Evolutionary conservation across 192 early-diverging fungal genomes (phyloP).

Genomic region (Lobosporangium transversale): DNA sequence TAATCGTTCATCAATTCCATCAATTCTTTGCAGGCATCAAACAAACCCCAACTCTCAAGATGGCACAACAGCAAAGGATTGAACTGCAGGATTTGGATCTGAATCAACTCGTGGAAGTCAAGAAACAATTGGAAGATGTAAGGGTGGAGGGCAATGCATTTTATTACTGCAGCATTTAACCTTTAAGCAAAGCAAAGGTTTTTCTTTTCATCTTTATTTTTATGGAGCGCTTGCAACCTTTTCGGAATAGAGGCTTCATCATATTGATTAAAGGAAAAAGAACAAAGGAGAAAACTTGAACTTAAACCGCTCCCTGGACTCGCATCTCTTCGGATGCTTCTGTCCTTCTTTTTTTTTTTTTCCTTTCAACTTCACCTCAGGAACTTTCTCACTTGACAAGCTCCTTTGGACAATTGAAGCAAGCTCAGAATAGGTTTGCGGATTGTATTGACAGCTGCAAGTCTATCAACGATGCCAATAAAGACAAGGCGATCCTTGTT

Average conservation of each 20-base stretch:
- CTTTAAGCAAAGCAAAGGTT: too few relatives aligned
- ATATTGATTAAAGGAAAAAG: too few relatives aligned
- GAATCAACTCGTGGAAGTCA: constrained; percentile 82
- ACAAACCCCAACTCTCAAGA: constrained; percentile 1
- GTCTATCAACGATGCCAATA: constrained; percentile 56
- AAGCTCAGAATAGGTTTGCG: constrained; percentile 86
- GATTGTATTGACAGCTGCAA: constrained; percentile 84
- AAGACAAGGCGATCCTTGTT: constrained; percentile 74
- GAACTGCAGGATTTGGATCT: constrained; percentile 87
- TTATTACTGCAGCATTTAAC: not conserved
- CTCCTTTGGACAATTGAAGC: constrained; percentile 88
- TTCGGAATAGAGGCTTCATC: too few relatives aligned
- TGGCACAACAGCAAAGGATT: constrained; percentile 60
- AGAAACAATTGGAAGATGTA: constrained; percentile 87
- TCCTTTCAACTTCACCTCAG: too few relatives aligned
- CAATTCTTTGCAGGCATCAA: not conserved
- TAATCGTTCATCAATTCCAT: not conserved
- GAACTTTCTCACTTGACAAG: constrained; percentile 87
- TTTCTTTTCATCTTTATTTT: too few relatives aligned
- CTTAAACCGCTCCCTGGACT: too few relatives aligned
- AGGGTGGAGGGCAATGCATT: not conserved
- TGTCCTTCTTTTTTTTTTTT: too few relatives aligned
- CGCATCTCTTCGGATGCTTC: too few relatives aligned
- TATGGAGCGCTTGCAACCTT: too few relatives aligned
- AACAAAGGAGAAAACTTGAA: too few relatives aligned